Conservation (phyloP, 164 flowering plant species). For the Stephania japonica region DNA sequence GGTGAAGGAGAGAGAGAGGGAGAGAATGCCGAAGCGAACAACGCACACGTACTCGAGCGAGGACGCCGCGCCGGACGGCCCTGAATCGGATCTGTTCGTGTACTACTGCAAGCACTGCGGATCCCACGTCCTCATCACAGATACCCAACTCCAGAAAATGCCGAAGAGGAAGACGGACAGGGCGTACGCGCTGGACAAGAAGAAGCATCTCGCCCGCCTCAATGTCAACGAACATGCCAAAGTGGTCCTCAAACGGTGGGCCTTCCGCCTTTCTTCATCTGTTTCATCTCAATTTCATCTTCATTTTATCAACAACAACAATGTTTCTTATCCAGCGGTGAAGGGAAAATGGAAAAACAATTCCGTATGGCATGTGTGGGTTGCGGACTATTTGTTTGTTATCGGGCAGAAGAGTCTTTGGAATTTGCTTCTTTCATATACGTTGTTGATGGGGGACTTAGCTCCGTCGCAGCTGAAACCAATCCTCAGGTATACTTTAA, state of each 20-base stretch:
- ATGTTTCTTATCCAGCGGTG: conserved; percentile 58
- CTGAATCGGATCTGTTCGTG: conserved; percentile 94
- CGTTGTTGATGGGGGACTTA: conserved; percentile 86
- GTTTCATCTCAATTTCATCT: neutral
- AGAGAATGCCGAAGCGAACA: conserved; percentile 88
- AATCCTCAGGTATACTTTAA: conserved; percentile 72
- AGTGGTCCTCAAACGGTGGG: conserved; percentile 75
- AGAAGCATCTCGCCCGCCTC: conserved; percentile 79
- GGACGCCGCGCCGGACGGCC: conserved; percentile 88
- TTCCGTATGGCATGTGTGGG: conserved; percentile 87
- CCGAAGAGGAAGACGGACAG: conserved; percentile 92
- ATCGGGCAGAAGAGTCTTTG: conserved; percentile 82
- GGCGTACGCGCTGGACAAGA: conserved; percentile 82
- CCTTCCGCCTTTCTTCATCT: neutral
- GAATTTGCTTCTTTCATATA: conserved; percentile 72
- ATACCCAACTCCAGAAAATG: conserved; percentile 95
- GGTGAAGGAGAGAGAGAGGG: neutral
- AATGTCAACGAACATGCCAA: conserved; percentile 73
- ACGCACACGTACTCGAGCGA: conserved; percentile 99
- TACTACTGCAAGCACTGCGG: conserved; percentile 95
- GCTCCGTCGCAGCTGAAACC: conserved; percentile 93
- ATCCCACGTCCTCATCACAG: conserved; percentile 90
- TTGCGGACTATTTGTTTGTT: conserved; percentile 89
- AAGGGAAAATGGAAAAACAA: conserved; percentile 92
- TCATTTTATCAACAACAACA: no score